phyloP scores from a whole-genome alignment of 2,329 filamentous ascomycete genomes.

The Sclerotinia minor region DNA sequence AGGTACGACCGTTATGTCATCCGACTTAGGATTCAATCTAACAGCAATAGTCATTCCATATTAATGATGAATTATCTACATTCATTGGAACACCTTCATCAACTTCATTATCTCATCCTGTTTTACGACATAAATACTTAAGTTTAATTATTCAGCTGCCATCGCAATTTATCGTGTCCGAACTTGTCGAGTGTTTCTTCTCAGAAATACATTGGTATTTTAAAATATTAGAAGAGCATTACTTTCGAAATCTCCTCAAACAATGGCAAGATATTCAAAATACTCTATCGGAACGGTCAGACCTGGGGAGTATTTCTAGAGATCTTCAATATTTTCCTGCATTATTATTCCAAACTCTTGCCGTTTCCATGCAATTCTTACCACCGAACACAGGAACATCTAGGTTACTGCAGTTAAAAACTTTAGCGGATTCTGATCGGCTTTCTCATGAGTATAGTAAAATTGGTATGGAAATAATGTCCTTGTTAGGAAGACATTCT shows the following conservation, averaged over 20 bases:
- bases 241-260: slow-evolving; percentile 23
- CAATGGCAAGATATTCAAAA: slow-evolving; percentile 14
- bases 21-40: slow-evolving; percentile 43
- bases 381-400: slow-evolving; percentile 15
- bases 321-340: slow-evolving; percentile 28
- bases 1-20: background rate
- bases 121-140: slow-evolving; percentile 18
- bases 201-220: slow-evolving; percentile 25
- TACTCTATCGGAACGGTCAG: background rate
- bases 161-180: slow-evolving; percentile 12
- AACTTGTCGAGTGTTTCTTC: slow-evolving; percentile 22
- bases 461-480: slow-evolving; percentile 27
- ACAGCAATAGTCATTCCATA: slow-evolving; percentile 49
- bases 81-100: slow-evolving; percentile 14
- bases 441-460: slow-evolving; percentile 27
- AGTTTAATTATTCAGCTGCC: slow-evolving; percentile 22
- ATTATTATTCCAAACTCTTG: slow-evolving; percentile 29
- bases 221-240: slow-evolving; percentile 23
- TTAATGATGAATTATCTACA: slow-evolving; percentile 8
- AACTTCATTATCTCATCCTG: slow-evolving; percentile 16
- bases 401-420: slow-evolving; percentile 18
- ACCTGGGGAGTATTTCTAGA: slow-evolving; percentile 20
- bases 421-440: slow-evolving; percentile 12
- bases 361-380: slow-evolving; percentile 26
- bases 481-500: slow-evolving; percentile 24